Base-by-base conservation (phyloP, 768 basidiomycete species). In the Tricholoma sp. region DNA sequence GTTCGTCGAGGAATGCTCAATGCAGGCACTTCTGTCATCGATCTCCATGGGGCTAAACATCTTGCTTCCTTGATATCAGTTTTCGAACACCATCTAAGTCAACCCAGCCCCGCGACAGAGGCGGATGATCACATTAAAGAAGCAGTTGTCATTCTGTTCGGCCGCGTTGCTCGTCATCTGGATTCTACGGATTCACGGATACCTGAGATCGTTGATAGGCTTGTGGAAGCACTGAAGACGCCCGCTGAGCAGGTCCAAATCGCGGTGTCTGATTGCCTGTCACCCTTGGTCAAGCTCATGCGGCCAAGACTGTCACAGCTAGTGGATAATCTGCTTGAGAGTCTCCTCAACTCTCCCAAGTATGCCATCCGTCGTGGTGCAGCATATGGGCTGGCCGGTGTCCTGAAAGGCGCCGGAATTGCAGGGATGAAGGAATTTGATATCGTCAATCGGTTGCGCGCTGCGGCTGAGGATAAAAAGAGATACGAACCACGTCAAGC, bases 291-390 rank as follows among this genome's bases (percentile, higher is more conserved):
- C 41, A 79, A 81, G 34, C 72, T 85, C 29, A 88, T 92, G 79
- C 75, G 77, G 31, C 76, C 80, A 7, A 79, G 80, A 22, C 78
- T 87, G 14, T 74, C 80, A 2, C 67, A 71, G 19, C 76, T 99
- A n/a, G 81, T 94, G 46, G 89, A 92, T 51, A 74, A 78, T 55
- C 78, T 99, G 3, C 82, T 94, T 63, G 78, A 83, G 10, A 87
- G 93, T 32, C 78, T 98, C 16, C 84, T 90, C 58, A 79, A 83
- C 50, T 86, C 85, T 4, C 76, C 83, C 7, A 98, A 94, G 69
- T 98, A 99, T 66, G 96, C 92, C 9, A 81, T 83, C 52, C 83
- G 97, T n/a, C 83, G 96, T n/a, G 97, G 97, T 31, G 95, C 96
- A 1, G 95, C 96, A 1, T 98, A 98, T 69, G 97, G 96, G 41